Evolutionary conservation across 139 green algal genomes (phyloP).

Genomic region (Penium margaritaceum): DNA sequence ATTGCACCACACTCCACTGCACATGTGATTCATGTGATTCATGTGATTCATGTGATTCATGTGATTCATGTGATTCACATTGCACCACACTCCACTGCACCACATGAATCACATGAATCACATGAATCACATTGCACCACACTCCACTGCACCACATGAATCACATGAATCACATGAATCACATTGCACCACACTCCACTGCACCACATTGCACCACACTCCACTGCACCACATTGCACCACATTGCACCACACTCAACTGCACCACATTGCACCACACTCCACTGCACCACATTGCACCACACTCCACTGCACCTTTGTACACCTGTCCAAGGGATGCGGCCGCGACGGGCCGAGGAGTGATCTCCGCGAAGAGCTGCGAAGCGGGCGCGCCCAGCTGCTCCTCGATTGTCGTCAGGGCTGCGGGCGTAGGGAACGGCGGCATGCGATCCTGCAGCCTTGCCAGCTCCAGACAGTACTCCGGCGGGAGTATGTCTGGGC

Average conservation of each 20-base stretch:
- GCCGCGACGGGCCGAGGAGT: conserved; percentile 80
- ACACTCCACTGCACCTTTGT: conserved; percentile 19
- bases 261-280: background rate
- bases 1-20: no score
- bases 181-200: no score
- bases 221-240: background rate
- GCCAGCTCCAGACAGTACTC: conserved; percentile 34
- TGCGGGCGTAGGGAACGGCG: conserved; percentile 23
- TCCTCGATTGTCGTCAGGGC: conserved; percentile 16
- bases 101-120: no score
- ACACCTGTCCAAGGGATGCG: conserved; percentile 54
- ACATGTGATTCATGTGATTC: no score
- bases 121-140: no score
- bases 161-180: no score
- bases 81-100: no score
- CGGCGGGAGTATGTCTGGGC: conserved; percentile 32
- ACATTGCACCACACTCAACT: background rate
- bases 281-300: background rate
- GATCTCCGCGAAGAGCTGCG: conserved; percentile 75
- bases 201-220: no score
- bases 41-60: no score
- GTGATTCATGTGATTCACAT: no score
- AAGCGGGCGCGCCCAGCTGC: conserved; percentile 46
- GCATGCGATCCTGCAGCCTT: conserved; percentile 39
- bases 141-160: no score